These are phyloP conservation scores for Chlorella sorokiniana DNA, from an alignment of 139 green algal species.

Conservation along the genomic window DNA sequence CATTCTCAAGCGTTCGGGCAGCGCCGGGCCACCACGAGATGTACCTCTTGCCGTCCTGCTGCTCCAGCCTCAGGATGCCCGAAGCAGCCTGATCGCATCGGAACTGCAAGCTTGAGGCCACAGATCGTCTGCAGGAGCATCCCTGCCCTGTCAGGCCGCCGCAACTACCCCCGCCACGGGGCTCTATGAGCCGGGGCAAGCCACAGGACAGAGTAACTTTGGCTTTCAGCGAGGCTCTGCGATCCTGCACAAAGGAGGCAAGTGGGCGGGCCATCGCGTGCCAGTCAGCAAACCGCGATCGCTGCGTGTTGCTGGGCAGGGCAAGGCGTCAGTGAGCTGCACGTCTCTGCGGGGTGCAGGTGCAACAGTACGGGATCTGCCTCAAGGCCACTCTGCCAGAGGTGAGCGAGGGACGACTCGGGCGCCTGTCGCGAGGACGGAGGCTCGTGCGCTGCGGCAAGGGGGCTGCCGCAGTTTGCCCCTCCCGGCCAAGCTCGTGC, in stretches of 20 bases:
- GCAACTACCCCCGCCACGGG: not conserved
- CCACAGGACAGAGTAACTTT: conserved; percentile 4
- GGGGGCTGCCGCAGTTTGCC: not conserved
- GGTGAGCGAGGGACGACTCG: conserved; percentile 20
- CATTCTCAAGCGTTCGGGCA: too few species aligned
- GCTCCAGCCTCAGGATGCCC: too few species aligned
- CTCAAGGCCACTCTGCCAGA: conserved; percentile 40
- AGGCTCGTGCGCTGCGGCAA: not conserved
- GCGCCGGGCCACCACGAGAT: not conserved
- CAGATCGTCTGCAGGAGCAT: too few species aligned
- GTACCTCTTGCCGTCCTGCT: not conserved
- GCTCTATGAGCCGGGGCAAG: not conserved
- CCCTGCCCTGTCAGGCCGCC: too few species aligned
- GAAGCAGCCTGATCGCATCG: too few species aligned
- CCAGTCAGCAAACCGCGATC: not conserved
- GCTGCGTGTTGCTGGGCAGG: not conserved
- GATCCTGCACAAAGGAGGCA: conserved; percentile 11
- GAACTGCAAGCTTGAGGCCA: too few species aligned
- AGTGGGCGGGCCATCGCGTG: not conserved
- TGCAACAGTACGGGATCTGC: conserved; percentile 38
- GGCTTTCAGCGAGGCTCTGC: conserved; percentile 25
- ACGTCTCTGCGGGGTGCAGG: conserved; percentile 3
- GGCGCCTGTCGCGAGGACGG: too few species aligned
- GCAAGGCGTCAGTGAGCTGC: not conserved
- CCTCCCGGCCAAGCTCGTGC: not conserved